Percentiles rank a stretch among this genome's conserved stretches.
Conservation (phyloP, 805 yeast species). For the Ogataea sp. region DNA sequence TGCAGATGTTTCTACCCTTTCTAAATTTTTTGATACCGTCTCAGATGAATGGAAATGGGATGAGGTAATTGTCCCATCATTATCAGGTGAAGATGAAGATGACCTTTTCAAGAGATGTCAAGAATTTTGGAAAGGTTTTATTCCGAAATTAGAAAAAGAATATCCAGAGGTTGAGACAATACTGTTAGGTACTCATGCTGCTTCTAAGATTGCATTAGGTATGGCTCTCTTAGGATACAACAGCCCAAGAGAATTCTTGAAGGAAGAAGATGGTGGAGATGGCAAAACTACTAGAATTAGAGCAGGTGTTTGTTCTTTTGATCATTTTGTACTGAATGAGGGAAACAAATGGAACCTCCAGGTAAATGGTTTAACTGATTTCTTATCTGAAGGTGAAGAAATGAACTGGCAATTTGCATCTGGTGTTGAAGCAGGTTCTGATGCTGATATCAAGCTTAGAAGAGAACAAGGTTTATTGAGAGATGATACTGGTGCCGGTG, state of each 20-base stretch:
- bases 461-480: slow-evolving; percentile 5
- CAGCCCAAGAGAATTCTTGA: slow-evolving; percentile 44
- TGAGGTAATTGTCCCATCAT: slow-evolving; percentile 46
- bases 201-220: slow-evolving; percentile 83
- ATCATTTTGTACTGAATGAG: slow-evolving; percentile 37
- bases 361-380: slow-evolving; percentile 68
- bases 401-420: slow-evolving; percentile 84
- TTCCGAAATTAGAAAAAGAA: slow-evolving; percentile 46
- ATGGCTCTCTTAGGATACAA: slow-evolving; percentile 54
- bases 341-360: slow-evolving; percentile 47
- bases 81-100: slow-evolving; percentile 64
- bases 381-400: slow-evolving; percentile 73
- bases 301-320: slow-evolving; percentile 83
- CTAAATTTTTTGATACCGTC: slow-evolving; percentile 44
- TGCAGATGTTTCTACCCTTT: slow-evolving; percentile 40
- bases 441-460: slow-evolving; percentile 68
- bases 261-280: slow-evolving; percentile 32
- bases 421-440: slow-evolving; percentile 83
- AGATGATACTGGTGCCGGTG: neutral
- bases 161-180: slow-evolving; percentile 57
- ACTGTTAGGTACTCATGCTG: slow-evolving; percentile 86
- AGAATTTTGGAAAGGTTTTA: slow-evolving; percentile 44
- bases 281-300: slow-evolving; percentile 33
- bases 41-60: slow-evolving; percentile 39
- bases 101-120: slow-evolving; percentile 60